These are phyloP conservation scores for Elymus sibiricus DNA, from an alignment of 176 grass and related monocot genomes.

Conservation along the genomic window DNA sequence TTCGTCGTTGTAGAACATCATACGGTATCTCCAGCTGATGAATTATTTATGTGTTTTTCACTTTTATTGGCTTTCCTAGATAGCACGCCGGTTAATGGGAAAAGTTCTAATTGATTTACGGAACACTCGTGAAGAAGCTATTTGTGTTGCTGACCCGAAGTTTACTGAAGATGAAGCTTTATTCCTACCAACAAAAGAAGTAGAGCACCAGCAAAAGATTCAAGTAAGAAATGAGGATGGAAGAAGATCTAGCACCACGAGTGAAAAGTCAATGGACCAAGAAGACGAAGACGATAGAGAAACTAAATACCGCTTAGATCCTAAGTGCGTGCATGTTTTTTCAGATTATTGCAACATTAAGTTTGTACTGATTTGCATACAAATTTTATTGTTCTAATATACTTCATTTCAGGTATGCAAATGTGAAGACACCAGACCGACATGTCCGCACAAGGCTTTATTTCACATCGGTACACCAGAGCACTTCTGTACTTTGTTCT, in stretches of 20 bases:
- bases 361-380: conserved; percentile 16
- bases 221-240: conserved; percentile 64
- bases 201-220: conserved; percentile 57
- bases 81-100: conserved; percentile 91
- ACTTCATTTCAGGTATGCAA: conserved; percentile 83
- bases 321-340: conserved; percentile 58
- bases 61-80: conserved; percentile 41
- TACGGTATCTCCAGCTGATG: background rate
- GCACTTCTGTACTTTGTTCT: conserved; percentile 28
- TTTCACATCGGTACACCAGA: conserved; percentile 78
- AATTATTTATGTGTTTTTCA: background rate
- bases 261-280: conserved; percentile 78
- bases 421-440: conserved; percentile 93
- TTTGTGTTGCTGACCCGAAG: conserved; percentile 67
- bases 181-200: conserved; percentile 47
- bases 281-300: conserved; percentile 97
- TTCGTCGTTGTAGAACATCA: background rate
- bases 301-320: conserved; percentile 98
- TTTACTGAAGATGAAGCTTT: conserved; percentile 51
- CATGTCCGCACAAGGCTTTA: conserved; percentile 99
- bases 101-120: conserved; percentile 94
- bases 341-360: background rate
- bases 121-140: conserved; percentile 96
- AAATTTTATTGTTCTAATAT: conserved; percentile 28
- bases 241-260: conserved; percentile 65